Base-by-base conservation (phyloP, 768 basidiomycete genomes). In the Lentinula lateritia region DNA sequence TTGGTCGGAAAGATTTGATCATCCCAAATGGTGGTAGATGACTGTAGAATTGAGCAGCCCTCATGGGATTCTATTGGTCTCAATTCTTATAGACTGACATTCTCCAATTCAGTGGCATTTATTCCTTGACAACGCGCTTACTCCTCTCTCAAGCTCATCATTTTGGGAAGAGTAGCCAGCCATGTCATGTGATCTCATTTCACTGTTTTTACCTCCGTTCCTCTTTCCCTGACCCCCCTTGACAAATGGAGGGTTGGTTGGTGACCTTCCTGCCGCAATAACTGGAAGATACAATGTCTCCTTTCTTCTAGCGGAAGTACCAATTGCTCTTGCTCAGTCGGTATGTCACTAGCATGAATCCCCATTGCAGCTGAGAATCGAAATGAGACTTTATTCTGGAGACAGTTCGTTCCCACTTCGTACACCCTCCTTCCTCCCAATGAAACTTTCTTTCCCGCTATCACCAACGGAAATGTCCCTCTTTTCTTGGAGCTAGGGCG, bases 251-350 rank as follows among this genome's bases (percentile, higher is more conserved):
- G 12, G 32, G 32, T 28, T 6, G 5, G 23, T 46, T 23, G 58
- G 16, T 3, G 18, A 48, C 13, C n/a, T 35, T 46, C 58, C 58
- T 3, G 28, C 58, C 15, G 58, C 58, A 48, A 59, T 59, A 8
- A 42, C 48, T 59, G 58, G 32, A 23, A 59, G 12, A 18, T 59
- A 59, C 32, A 59, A 59, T 34, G 58, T 59, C 28, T 46, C 58
- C 10, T 59, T 59, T 35, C 38, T 50, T 13, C 45, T 48, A n/a
- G 10, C 34, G 8, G 35, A 39, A 23, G 56, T 58, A 13, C 56
- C 41, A 32, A 16, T 32, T 10, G 41, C n/a, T 2, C 13, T 48
- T 10, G 58, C 8, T 1, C 42, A 43, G 9, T 46, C 43, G 28
- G 58, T 59, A 50, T 35, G 58, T 59, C 58, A 3, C 28, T 59